Percentiles rank a stretch among this genome's conserved stretches.
phyloP scores from a whole-genome alignment of 2,329 filamentous ascomycete genomes.

The Aaosphaeria pasadenensis region DNA sequence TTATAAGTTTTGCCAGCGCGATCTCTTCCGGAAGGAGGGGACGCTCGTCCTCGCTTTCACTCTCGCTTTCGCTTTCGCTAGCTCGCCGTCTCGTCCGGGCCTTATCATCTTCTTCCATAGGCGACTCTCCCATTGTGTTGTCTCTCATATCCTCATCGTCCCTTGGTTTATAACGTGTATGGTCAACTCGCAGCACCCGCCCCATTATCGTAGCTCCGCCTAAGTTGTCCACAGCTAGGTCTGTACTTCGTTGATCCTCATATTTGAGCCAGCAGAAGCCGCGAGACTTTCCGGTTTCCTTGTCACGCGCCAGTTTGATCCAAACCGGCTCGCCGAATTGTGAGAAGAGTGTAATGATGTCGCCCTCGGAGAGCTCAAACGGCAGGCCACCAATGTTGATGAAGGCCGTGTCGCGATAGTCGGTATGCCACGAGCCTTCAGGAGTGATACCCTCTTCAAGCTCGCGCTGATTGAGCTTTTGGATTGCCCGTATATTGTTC shows the following conservation, averaged over 20 bases:
- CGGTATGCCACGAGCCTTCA: conserved; percentile 91
- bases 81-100: conserved; percentile 22
- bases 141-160: conserved; percentile 70
- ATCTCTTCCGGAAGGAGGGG: conserved; percentile 76
- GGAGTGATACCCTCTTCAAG: conserved; percentile 84
- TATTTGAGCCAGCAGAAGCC: conserved; percentile 98
- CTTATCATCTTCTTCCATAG: conserved; percentile 46
- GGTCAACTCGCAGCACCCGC: conserved; percentile 80
- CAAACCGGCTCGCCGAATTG: conserved; percentile 95
- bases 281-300: conserved; percentile 90
- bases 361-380: conserved; percentile 90
- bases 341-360: conserved; percentile 93
- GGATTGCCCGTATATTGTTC: conserved; percentile 92
- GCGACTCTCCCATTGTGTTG: conserved; percentile 53
- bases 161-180: conserved; percentile 84
- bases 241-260: conserved; percentile 93
- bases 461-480: conserved; percentile 90
- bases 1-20: conserved; percentile 72
- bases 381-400: conserved; percentile 94
- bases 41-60: conserved; percentile 46
- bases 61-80: conserved; percentile 49
- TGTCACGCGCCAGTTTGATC: conserved; percentile 88
- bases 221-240: conserved; percentile 93
- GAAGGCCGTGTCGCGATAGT: conserved; percentile 96
- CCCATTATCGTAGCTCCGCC: conserved; percentile 82